Conservation (phyloP, 768 basidiomycete genomes). For the Agaricus blazei region DNA sequence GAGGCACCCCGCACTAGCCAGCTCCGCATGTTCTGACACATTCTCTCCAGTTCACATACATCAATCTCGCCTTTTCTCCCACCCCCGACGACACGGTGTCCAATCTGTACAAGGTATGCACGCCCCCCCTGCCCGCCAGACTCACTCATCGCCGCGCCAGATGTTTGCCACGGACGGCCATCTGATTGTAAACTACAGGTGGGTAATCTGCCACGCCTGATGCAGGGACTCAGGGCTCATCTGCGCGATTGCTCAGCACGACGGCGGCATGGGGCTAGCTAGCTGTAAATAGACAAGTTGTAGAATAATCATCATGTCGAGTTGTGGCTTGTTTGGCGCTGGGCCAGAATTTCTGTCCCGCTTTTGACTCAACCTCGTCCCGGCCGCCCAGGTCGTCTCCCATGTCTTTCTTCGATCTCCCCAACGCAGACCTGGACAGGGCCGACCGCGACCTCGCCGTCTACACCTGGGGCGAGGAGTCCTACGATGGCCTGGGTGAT, state of each 20-base stretch:
- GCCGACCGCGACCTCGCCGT: slow-evolving; percentile 76
- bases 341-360: slow-evolving; percentile 2
- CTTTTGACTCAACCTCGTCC: slow-evolving; percentile 1
- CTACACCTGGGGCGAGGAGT: slow-evolving; percentile 89
- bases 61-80: slow-evolving; percentile 74
- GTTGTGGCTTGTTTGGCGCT: slow-evolving; percentile 11
- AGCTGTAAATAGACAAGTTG: background rate
- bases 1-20: slow-evolving; percentile 17
- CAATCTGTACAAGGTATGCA: slow-evolving; percentile 64
- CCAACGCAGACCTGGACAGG: slow-evolving; percentile 58
- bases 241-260: slow-evolving; percentile 21
- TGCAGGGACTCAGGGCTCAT: background rate
- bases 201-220: slow-evolving; percentile 9
- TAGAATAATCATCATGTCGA: background rate
- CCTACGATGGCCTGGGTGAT: slow-evolving; percentile 86
- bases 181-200: slow-evolving; percentile 92
- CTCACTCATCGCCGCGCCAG: slow-evolving; percentile 27
- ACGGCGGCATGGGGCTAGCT: slow-evolving; percentile 30
- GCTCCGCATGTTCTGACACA: too few species aligned
- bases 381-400: slow-evolving; percentile 15
- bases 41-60: slow-evolving; percentile 46
- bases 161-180: slow-evolving; percentile 86
- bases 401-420: slow-evolving; percentile 86
- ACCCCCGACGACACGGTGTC: slow-evolving; percentile 80
- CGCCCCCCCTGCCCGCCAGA: background rate